Base-by-base conservation (phyloP, 768 basidiomycete genomes). In the Pulveroboletus sp. region DNA sequence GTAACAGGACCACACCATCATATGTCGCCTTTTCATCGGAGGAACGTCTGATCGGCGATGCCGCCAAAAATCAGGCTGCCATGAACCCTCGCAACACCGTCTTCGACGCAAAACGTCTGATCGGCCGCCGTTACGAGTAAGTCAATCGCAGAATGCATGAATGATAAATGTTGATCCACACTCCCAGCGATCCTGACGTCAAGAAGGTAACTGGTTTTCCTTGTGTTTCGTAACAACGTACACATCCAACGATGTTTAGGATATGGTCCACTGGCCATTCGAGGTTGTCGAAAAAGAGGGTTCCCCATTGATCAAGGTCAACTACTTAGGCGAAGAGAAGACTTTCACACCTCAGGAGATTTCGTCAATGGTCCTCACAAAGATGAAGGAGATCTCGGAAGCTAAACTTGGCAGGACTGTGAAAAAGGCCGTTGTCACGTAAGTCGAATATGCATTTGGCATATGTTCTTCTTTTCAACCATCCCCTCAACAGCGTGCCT, bases 341-440 rank as follows among this genome's bases (percentile, higher is more conserved):
- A 88, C 86, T 51, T 98, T 97, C 79, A 92, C 86, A 62, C 96
- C 92, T 47, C 94, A 94, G 76, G 96, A 99, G 74, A 93, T 99
- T 68, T 99, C 96, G n/a, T 89, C 96, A 56, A 99, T 98, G 96
- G 96, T 99, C 62, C 85, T 99, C 63, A 81, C 79, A 57, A 99
- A 99, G 79, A 98, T 99, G 94, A 98, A 96, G 83, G 96, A 98
- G 73, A 96, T 94, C 63, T 92, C 95, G 38, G 96, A 99, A 77
- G 92, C 95, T 58, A 97, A 99, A 76, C 89, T 99, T 60, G 93
- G 96, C 63, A 95, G 94, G 80, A 85, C 86, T 40, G 93, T 97
- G 71, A 93, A 93, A 77, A 98, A 97, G 77, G 96, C 96, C 48
- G 96, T 99, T 56, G 86, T 99, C 73, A 96, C 93, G 92, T 93